Conservation (phyloP, 2,329 filamentous ascomycete genomes). For the Claviceps pusilla region DNA sequence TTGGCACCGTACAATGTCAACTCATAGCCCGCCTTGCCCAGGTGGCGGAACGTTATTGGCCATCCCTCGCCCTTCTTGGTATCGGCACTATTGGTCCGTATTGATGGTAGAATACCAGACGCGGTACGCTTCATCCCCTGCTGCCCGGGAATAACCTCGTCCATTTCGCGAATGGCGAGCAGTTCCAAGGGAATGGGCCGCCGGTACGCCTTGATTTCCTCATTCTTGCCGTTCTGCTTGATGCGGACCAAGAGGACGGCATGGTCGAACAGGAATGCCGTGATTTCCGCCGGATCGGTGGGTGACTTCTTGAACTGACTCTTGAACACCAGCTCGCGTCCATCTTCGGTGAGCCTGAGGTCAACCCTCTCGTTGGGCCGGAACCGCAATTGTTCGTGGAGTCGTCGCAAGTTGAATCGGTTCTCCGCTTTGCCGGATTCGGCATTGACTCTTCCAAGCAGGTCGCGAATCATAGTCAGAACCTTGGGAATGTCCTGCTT, state of each 20-base stretch:
- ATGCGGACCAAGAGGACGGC: constrained; percentile 81
- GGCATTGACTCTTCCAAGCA: constrained; percentile 75
- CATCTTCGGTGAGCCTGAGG: constrained; percentile 84
- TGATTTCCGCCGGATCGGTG: constrained; percentile 77
- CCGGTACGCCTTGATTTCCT: constrained; percentile 89
- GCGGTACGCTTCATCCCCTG: constrained; percentile 74
- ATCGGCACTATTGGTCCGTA: constrained; percentile 30
- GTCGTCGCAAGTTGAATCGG: constrained; percentile 81
- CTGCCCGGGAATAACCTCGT: constrained; percentile 72
- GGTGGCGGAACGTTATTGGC: constrained; percentile 89
- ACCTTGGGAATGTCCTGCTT: constrained; percentile 86
- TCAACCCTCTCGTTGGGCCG: constrained; percentile 81
- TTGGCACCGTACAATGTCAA: constrained; percentile 77
- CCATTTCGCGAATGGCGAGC: constrained; percentile 90
- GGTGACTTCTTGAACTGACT: constrained; percentile 84
- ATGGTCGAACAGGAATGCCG: constrained; percentile 91
- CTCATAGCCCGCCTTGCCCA: constrained; percentile 92
- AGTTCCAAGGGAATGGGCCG: constrained; percentile 88
- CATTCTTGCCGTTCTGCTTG: constrained; percentile 82
- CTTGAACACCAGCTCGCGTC: constrained; percentile 86
- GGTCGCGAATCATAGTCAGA: constrained; percentile 70
- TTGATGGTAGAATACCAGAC: constrained; percentile 58
- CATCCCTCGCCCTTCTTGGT: constrained; percentile 60
- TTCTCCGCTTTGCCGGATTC: constrained; percentile 97
- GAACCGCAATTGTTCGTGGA: constrained; percentile 87